Percentiles rank a stretch among this genome's conserved stretches.
These are phyloP conservation scores for Cymbidium sinense DNA, from an alignment of 106 monocot genomes.

Conservation along the genomic window DNA sequence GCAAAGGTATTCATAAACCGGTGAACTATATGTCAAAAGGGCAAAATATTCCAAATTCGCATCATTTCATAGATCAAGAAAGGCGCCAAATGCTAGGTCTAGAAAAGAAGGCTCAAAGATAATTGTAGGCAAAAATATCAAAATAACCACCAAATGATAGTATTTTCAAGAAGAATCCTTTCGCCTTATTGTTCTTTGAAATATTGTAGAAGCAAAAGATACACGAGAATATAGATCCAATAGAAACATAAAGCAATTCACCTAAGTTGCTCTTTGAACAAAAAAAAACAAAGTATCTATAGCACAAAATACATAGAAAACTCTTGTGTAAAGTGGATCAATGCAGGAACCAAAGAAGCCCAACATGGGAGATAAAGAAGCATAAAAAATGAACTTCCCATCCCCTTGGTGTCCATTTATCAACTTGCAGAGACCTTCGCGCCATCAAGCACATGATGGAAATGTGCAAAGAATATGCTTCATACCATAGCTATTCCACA, in stretches of 20 bases:
- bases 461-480: slow-evolving; percentile 67
- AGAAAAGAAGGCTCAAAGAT: slow-evolving; percentile 82
- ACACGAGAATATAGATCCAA: slow-evolving; percentile 67
- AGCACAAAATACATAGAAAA: slow-evolving; percentile 70
- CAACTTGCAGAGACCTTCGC: slow-evolving; percentile 58
- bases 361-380: slow-evolving; percentile 39
- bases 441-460: slow-evolving; percentile 48
- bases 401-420: slow-evolving; percentile 13
- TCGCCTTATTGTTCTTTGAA: slow-evolving; percentile 88
- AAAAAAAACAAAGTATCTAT: slow-evolving; percentile 45
- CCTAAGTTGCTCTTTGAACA: slow-evolving; percentile 54
- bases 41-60: no score
- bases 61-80: slow-evolving; percentile 91
- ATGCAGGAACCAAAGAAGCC: slow-evolving; percentile 53
- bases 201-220: slow-evolving; percentile 89
- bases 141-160: slow-evolving; percentile 91
- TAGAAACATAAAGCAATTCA: slow-evolving; percentile 63
- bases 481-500: slow-evolving; percentile 58
- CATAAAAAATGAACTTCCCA: slow-evolving; percentile 62
- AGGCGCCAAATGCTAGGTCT: slow-evolving; percentile 95
- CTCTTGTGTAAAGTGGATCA: slow-evolving; percentile 64
- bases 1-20: no score
- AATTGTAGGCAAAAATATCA: slow-evolving; percentile 86
- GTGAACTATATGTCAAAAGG: no score
- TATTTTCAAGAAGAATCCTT: slow-evolving; percentile 97